Evolutionary conservation across 306 rosid species (phyloP).

Genomic region (Trifolium dubium): DNA sequence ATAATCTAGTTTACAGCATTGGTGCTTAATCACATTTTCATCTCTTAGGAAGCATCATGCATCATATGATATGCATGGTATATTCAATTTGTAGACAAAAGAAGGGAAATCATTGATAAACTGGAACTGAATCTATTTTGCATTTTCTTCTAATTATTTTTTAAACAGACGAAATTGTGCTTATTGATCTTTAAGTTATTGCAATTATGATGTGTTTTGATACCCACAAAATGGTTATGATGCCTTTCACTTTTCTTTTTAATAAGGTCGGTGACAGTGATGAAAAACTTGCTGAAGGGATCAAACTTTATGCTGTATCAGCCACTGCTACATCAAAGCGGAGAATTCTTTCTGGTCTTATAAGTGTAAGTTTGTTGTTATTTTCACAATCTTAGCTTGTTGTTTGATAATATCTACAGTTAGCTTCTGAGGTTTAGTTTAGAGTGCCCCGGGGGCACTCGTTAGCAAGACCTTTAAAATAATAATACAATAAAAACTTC

Average conservation of each 20-base stretch:
- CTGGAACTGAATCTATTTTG: background rate
- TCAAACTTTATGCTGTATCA: conserved; percentile 79
- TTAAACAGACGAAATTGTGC: background rate
- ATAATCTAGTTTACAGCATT: background rate
- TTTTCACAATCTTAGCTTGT: conserved; percentile 35
- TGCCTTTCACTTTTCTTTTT: conserved; percentile 28
- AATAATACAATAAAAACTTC: conserved; percentile 16
- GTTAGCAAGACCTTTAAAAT: too few species aligned
- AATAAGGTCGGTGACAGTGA: conserved; percentile 85
- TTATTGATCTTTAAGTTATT: conserved; percentile 9
- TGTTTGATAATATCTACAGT: conserved; percentile 20
- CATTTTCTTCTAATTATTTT: conserved; percentile 10
- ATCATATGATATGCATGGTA: background rate
- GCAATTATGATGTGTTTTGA: conserved; percentile 24
- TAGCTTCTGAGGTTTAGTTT: conserved; percentile 18
- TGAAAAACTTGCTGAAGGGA: conserved; percentile 97
- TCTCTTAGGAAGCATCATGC: background rate
- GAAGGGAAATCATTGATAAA: conserved; percentile 1
- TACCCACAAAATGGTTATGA: background rate
- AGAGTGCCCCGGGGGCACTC: too few species aligned
- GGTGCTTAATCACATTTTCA: background rate
- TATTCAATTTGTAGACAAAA: conserved; percentile 13
- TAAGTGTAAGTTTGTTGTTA: conserved; percentile 60
- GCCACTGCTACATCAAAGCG: conserved; percentile 81
- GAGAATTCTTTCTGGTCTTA: conserved; percentile 84